These are phyloP conservation scores for Epichloe sp. DNA, from an alignment of 2,329 filamentous ascomycete species.

Conservation along the genomic window DNA sequence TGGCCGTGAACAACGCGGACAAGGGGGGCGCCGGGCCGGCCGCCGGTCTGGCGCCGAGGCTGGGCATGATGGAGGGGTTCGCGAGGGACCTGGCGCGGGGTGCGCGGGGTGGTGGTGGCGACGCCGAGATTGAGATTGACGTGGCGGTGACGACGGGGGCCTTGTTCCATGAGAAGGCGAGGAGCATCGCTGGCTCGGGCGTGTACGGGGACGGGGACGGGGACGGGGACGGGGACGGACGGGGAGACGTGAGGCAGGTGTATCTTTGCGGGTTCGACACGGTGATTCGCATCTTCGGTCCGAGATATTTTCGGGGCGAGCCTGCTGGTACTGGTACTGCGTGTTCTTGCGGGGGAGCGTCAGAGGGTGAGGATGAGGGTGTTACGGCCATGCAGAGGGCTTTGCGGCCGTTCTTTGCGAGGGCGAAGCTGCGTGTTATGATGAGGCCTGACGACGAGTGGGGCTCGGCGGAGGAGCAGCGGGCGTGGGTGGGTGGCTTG, in stretches of 20 bases:
- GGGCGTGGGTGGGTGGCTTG: conserved; percentile 40
- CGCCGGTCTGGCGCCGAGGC: conserved; percentile 45
- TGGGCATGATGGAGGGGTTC: conserved; percentile 61
- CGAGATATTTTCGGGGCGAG: conserved; percentile 50
- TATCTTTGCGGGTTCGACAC: conserved; percentile 70
- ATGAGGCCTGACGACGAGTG: conserved; percentile 48
- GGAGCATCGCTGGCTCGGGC: conserved; percentile 36
- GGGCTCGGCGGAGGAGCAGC: conserved; percentile 31
- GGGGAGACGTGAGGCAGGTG: conserved; percentile 33
- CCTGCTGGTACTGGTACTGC: background rate
- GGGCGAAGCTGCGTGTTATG: conserved; percentile 49
- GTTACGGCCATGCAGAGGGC: conserved; percentile 31
- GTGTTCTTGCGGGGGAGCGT: too few relatives aligned
- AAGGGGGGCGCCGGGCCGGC: conserved; percentile 54
- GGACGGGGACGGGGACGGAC: too few relatives aligned
- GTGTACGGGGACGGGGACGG: conserved; percentile 16
- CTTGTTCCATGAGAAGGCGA: conserved; percentile 62
- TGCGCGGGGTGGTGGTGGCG: background rate
- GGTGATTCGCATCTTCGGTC: conserved; percentile 55
- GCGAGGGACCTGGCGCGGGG: conserved; percentile 37
- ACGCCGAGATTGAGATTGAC: conserved; percentile 38
- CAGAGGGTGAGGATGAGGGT: too few relatives aligned
- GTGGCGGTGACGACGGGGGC: conserved; percentile 58
- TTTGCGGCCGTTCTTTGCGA: conserved; percentile 50
- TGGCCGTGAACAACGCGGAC: conserved; percentile 53